Evolutionary conservation across 1,284 basidiomycete genomes (phyloP).

Genomic region (Sphagnurus paluster): DNA sequence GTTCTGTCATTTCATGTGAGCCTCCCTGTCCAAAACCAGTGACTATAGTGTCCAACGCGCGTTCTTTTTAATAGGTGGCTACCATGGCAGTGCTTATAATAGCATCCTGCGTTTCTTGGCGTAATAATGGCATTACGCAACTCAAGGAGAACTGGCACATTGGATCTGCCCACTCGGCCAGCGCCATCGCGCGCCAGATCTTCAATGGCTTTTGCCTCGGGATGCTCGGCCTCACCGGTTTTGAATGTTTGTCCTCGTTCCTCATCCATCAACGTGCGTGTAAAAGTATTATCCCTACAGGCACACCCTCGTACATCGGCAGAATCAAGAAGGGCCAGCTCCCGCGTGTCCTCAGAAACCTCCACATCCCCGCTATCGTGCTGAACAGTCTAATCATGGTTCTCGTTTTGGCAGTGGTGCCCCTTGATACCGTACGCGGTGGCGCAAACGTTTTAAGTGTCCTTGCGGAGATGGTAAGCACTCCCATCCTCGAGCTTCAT

Average conservation of each 20-base stretch:
- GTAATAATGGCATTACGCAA: conserved; percentile 43
- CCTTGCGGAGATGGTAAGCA: conserved; percentile 52
- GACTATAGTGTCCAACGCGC: too few species aligned
- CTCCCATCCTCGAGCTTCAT: too few species aligned
- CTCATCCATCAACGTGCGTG: conserved; percentile 3
- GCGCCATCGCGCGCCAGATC: conserved; percentile 41
- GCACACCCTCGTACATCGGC: conserved; percentile 63
- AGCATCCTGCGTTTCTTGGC: conserved; percentile 52
- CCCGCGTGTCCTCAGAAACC: conserved; percentile 59
- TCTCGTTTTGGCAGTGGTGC: conserved; percentile 57
- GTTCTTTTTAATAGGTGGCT: conserved; percentile 35
- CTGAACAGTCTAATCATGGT: conserved; percentile 57
- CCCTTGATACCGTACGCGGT: conserved; percentile 44
- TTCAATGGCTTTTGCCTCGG: conserved; percentile 68
- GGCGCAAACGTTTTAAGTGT: conserved; percentile 62
- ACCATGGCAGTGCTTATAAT: conserved; percentile 58
- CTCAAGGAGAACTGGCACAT: conserved; percentile 57
- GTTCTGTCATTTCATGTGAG: conserved; percentile 62
- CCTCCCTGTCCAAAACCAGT: background rate
- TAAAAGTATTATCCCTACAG: conserved; percentile 29
- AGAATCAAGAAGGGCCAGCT: conserved; percentile 55
- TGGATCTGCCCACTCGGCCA: conserved; percentile 30
- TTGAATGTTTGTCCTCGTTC: conserved; percentile 50
- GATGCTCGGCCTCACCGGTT: conserved; percentile 69
- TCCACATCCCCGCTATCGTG: conserved; percentile 58